A percentile compares a stretch with the other conserved stretches of the same genome.
These are phyloP conservation scores for Chalaropsis thielavioides DNA, from an alignment of 2,329 filamentous ascomycete genomes.

Conservation along the genomic window DNA sequence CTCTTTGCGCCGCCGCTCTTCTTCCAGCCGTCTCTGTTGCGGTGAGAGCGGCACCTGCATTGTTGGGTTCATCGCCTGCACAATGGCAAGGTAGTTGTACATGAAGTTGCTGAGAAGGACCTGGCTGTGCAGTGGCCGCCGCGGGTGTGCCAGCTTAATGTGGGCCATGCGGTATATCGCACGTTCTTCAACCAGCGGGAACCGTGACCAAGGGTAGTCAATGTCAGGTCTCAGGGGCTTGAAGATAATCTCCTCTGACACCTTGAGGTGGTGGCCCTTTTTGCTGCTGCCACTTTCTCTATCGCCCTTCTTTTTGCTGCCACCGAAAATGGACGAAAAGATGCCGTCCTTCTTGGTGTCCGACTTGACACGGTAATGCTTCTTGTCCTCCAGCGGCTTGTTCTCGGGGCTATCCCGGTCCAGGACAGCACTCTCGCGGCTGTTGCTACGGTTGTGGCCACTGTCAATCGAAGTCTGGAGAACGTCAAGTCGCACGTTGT, in stretches of 20 bases:
- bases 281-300: conserved; percentile 50
- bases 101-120: conserved; percentile 98
- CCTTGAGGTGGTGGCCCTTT: conserved; percentile 57
- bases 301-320: conserved; percentile 73
- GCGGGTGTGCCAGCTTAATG: conserved; percentile 95
- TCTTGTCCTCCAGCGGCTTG: conserved; percentile 70
- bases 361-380: conserved; percentile 66
- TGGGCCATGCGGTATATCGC: conserved; percentile 98
- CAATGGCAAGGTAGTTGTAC: conserved; percentile 97
- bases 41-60: conserved; percentile 79
- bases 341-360: conserved; percentile 80
- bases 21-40: conserved; percentile 51
- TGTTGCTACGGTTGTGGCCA: conserved; percentile 35
- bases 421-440: conserved; percentile 69
- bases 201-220: conserved; percentile 92
- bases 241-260: conserved; percentile 65
- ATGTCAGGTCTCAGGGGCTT: conserved; percentile 68
- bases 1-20: conserved; percentile 37
- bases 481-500: conserved; percentile 71
- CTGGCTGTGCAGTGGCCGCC: conserved; percentile 81
- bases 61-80: conserved; percentile 96
- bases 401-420: conserved; percentile 61
- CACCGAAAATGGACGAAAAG: conserved; percentile 88
- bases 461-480: conserved; percentile 77
- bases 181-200: conserved; percentile 86